These are phyloP conservation scores for Prunus armeniaca DNA, from an alignment of 306 rosid genomes.

Conservation along the genomic window DNA sequence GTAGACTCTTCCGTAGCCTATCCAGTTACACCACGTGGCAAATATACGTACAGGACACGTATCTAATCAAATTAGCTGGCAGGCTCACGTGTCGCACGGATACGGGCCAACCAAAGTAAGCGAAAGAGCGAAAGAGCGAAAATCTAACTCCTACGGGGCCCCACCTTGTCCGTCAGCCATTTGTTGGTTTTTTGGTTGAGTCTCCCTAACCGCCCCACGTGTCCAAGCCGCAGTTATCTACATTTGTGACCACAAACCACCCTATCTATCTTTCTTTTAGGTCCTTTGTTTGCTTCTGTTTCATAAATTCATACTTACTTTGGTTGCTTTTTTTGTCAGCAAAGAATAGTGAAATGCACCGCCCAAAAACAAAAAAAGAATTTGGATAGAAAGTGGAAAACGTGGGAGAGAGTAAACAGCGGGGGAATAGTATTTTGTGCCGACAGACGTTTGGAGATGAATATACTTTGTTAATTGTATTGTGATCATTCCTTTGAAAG, in stretches of 20 bases:
- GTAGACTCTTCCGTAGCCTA: not conserved
- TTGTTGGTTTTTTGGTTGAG: not conserved
- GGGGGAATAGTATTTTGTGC: not conserved
- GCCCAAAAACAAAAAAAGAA: not conserved
- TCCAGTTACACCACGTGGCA: not conserved
- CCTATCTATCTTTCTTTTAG: not conserved
- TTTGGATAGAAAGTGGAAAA: not conserved
- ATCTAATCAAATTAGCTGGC: not conserved
- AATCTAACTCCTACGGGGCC: constrained; percentile 10
- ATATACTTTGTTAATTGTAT: not conserved
- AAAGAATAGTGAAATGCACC: not conserved
- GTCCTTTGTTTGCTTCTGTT: not conserved
- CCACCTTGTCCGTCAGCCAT: not conserved
- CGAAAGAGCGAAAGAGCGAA: not conserved
- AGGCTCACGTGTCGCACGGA: not conserved
- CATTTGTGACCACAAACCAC: constrained; percentile 7
- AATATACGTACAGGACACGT: not conserved
- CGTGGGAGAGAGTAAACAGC: not conserved
- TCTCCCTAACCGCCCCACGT: constrained; percentile 43
- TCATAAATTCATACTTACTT: not conserved
- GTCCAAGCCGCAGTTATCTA: constrained; percentile 31
- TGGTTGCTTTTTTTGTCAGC: not conserved
- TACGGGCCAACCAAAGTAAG: constrained; percentile 8
- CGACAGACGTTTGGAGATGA: not conserved
- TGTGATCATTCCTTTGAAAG: too few relatives aligned